Percentiles rank a stretch among this genome's conserved stretches.
Conservation (phyloP, 2,329 filamentous ascomycete genomes). For the Colletotrichum destructivum region DNA sequence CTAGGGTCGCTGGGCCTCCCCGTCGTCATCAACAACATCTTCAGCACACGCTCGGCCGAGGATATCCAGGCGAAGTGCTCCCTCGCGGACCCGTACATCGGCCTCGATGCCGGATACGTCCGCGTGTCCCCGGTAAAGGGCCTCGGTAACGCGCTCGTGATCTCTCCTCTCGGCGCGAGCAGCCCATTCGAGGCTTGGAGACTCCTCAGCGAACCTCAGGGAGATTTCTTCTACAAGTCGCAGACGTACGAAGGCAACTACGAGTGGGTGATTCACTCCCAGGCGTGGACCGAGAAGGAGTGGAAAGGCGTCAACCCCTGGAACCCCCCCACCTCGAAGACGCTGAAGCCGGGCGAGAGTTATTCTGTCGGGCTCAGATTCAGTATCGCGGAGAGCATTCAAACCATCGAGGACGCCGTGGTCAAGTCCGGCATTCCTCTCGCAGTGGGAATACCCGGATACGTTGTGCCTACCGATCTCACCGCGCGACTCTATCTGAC, state of each 20-base stretch:
- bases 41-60: conserved; percentile 63
- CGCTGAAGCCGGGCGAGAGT: conserved; percentile 60
- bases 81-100: conserved; percentile 73
- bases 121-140: conserved; percentile 66
- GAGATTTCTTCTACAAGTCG: conserved; percentile 60
- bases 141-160: conserved; percentile 66
- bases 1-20: conserved; percentile 72
- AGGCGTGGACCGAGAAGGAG: conserved; percentile 70
- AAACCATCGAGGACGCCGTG: conserved; percentile 63
- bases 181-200: conserved; percentile 68
- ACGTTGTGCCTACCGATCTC: conserved; percentile 64
- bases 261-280: conserved; percentile 70
- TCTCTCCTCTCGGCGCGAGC: conserved; percentile 65
- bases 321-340: conserved; percentile 67
- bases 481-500: conserved; percentile 63
- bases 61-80: conserved; percentile 67
- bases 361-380: conserved; percentile 67
- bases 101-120: conserved; percentile 70
- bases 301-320: conserved; percentile 66
- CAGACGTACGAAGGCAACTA: conserved; percentile 74
- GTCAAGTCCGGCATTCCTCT: conserved; percentile 60
- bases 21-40: conserved; percentile 75
- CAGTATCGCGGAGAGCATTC: conserved; percentile 58
- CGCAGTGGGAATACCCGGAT: conserved; percentile 69
- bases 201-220: conserved; percentile 63